Base-by-base conservation (phyloP, 768 basidiomycete species). In the Rubroboletus satanas region DNA sequence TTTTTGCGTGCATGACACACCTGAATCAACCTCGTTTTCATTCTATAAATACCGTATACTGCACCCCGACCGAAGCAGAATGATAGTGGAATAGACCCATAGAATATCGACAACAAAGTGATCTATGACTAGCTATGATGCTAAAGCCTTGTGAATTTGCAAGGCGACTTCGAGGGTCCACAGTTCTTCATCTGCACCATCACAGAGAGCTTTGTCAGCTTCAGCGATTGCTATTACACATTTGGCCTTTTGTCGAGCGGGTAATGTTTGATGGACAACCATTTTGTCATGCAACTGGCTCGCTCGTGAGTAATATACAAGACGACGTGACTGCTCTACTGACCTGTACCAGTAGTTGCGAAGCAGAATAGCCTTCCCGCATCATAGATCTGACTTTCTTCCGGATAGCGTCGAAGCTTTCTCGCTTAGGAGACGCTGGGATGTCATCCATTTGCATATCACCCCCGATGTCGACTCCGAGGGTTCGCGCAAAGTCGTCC, bases 161-260 rank as follows among this genome's bases (percentile, higher is more conserved):
- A 97, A 70, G n/a, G 84, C 93, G 33, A 93, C 87, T 65, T 97
- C 91, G 14, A 99, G 74, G 32, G 91, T 83, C 87, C 96, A 97
- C 23, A 99, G 74, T 69, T 98, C 97, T 71, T 99, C 97, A 64
- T 99, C 97, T 15, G 91, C 94, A 1, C 97, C 97, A 59, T 98
- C 96, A 61, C 90, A 92, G 23, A 99, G 74, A 0, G 91, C 92
- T 70, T 98, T 98, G 73, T 99, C 97, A 28, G 92, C 93, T 69
- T 97, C 93, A 3, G 93, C 97, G 59, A 99, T 87, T 4, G 83
- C 83, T 18, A 97, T 76, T 3, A 89, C 90, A 56, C 90, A 88
- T 31, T 73, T 72, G 12, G 90, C 82, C 68, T 98, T 98, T 56
- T 91, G 88, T 26, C 84, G 81, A 21, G 88, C 83, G 15, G 84